Base-by-base conservation (phyloP, 257 asterid species). In the Nicotiana paniculata region DNA sequence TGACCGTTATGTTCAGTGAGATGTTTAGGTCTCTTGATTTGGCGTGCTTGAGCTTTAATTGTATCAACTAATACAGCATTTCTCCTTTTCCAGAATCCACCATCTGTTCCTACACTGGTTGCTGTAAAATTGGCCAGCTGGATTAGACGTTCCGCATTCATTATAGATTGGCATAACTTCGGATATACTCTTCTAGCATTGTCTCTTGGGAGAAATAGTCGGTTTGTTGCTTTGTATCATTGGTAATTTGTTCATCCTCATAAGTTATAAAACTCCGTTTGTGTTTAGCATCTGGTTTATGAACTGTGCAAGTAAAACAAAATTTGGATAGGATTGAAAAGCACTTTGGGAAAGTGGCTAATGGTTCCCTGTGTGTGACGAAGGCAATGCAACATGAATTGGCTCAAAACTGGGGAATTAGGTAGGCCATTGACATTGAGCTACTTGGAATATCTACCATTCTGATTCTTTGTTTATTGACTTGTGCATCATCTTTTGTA, bases 351-450 rank as follows among this genome's bases (percentile, higher is more conserved):
- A 92, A 87, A 83, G 91, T 83, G 97, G 97, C 99, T 64, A 85
- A 88, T 89, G 97, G 99, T 82, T 93, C 99, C 86, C 87, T 96
- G 86, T 96, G 99, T 72, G 98, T 96, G 86, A 96, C 99, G 8
- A 92, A 74, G 88, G 98, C 99, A 83, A 96, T 96, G 99, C 97
- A 96, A 84, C 99, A 93, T 83, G 99, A 96, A 84, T 88, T 96
- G 89, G 91, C 94, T 69, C 95, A 90, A 83, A 96, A 94, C 91
- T 96, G 99, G 98, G 96, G 97, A 63, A 89, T 96, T 55, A 87
- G 89, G 98, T 96, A 90, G 86, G 96, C 84, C 63, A 74, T 26
- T 51, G 26, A 51, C 63, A 74, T 26, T 51, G 26, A 51, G 62
- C 62, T 74, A 26, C 79, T 74, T 74, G 43, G 79, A 74, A 26